Base-by-base conservation (phyloP, 345 rosid genomes). In the Lenwebbia sp. region DNA sequence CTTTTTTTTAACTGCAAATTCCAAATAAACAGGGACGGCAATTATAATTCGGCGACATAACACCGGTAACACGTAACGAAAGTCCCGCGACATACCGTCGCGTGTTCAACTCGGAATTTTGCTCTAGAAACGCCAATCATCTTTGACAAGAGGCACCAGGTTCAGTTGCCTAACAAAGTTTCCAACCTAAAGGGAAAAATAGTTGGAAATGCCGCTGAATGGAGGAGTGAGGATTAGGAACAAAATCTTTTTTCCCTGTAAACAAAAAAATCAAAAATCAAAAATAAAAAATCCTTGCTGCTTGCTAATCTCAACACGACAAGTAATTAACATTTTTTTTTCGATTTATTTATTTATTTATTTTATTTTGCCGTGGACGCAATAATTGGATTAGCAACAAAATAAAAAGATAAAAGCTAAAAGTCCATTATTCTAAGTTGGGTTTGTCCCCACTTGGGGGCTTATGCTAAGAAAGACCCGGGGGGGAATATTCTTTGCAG, bases 401-500 rank as follows among this genome's bases (percentile, higher is more conserved):
- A 37, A 65, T 4, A 15, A 10, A 70, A 37, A 8, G 21, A 60
- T 19, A 19, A 37, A 37, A 37, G 40, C 11, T 19, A 9, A 70
- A 33, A 21, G 13, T 37, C 47, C 47, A 14, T 70, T 70, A 30
- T 70, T 70, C 81, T 70, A 19, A 70, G 47, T 9, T 33, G 47
- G 57, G 84, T 19, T 19, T 85, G 78, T 85, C 76, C 83, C 82
- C 86, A 23, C 40, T 40, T 50, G 7, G 0, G 3, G 57, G 57
- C 57, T 8, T 1, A 21, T 22, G 57, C 57, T 22, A 8, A 22
- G 57, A 54, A 54, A 54, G 56, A 7, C 26, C n/a, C n/a, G 10
- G 17, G 76, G 78, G 47, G 65, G 88, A 88, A 86, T 81, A 86
- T 86, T 84, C 86, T 58, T 19, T 78, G 1, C 3, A 14, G 55